phyloP scores from a whole-genome alignment of 1,284 basidiomycete genomes.

The Rhizoctonia solani region DNA sequence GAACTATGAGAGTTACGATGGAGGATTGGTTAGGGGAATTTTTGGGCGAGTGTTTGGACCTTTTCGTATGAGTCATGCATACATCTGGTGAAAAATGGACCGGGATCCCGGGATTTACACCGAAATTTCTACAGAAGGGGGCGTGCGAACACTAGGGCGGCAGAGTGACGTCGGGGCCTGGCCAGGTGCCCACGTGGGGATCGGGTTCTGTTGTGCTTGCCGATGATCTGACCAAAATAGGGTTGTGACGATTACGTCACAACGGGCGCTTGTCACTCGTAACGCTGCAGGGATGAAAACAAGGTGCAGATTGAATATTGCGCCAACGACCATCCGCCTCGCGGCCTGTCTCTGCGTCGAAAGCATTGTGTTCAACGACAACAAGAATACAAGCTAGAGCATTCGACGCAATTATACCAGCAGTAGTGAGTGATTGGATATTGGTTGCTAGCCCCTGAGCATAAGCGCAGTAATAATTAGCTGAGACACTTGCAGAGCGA shows the following conservation, averaged over 20 bases:
- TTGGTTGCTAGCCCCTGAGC: not conserved
- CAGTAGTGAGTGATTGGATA: not conserved
- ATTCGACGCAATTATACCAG: not conserved
- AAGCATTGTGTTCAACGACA: not conserved
- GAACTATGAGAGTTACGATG: no score
- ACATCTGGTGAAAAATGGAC: not conserved
- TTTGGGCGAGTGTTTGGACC: no score
- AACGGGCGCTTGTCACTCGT: not conserved
- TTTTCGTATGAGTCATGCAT: not conserved
- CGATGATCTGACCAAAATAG: not conserved
- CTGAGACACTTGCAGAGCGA: not conserved
- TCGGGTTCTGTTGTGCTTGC: conserved; percentile 3
- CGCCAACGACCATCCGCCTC: not conserved
- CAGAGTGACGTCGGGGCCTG: not conserved
- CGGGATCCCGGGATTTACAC: not conserved
- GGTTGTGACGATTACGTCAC: conserved; percentile 2
- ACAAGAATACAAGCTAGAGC: not conserved
- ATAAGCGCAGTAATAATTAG: not conserved
- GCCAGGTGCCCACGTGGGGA: not conserved
- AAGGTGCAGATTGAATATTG: not conserved
- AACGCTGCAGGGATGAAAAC: not conserved
- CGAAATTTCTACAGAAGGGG: not conserved
- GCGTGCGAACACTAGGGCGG: not conserved
- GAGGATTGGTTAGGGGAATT: no score
- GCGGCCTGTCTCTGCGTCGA: not conserved